Conservation (phyloP, 768 basidiomycete genomes). For the Tylopilus plumbeoviolaceoides region DNA sequence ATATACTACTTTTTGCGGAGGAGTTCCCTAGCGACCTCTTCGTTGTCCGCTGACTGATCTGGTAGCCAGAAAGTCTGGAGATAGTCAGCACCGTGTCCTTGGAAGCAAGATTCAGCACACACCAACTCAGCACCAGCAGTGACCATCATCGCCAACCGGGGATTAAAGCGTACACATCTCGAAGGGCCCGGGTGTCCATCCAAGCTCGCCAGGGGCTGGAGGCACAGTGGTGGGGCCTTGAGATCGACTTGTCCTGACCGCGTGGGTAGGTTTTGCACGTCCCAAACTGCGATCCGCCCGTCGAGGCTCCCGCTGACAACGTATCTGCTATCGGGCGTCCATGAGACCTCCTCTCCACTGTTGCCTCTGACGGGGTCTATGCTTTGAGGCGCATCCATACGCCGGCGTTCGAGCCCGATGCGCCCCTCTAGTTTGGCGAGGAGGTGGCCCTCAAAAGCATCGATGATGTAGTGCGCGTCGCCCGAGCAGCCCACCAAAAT, state of each 20-base stretch:
- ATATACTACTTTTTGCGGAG: slow-evolving; percentile 47
- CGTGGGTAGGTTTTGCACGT: slow-evolving; percentile 60
- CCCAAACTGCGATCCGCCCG: slow-evolving; percentile 87
- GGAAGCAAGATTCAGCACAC: slow-evolving; percentile 21
- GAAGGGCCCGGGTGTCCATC: slow-evolving; percentile 83
- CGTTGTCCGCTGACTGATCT: slow-evolving; percentile 62
- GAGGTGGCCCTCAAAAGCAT: slow-evolving; percentile 82
- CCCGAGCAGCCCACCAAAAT: slow-evolving; percentile 91
- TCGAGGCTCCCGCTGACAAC: slow-evolving; percentile 82
- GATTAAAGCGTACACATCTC: slow-evolving; percentile 88
- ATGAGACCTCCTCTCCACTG: slow-evolving; percentile 90
- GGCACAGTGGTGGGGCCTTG: slow-evolving; percentile 46
- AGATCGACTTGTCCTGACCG: slow-evolving; percentile 51
- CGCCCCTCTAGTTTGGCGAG: slow-evolving; percentile 86
- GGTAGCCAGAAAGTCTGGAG: slow-evolving; percentile 61
- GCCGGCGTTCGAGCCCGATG: slow-evolving; percentile 72
- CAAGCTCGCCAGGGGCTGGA: slow-evolving; percentile 48
- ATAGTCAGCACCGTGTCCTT: slow-evolving; percentile 15
- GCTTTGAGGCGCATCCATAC: slow-evolving; percentile 41
- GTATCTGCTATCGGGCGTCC: slow-evolving; percentile 93
- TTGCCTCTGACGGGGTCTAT: slow-evolving; percentile 73
- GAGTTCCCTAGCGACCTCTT: slow-evolving; percentile 67
- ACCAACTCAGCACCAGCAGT: slow-evolving; percentile 84
- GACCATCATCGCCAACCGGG: slow-evolving; percentile 83
- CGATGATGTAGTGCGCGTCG: slow-evolving; percentile 88